Percentiles rank a stretch among this genome's conserved stretches.
Conservation (phyloP, 2,329 filamentous ascomycete genomes). For the Tolypocladium endophyticum region DNA sequence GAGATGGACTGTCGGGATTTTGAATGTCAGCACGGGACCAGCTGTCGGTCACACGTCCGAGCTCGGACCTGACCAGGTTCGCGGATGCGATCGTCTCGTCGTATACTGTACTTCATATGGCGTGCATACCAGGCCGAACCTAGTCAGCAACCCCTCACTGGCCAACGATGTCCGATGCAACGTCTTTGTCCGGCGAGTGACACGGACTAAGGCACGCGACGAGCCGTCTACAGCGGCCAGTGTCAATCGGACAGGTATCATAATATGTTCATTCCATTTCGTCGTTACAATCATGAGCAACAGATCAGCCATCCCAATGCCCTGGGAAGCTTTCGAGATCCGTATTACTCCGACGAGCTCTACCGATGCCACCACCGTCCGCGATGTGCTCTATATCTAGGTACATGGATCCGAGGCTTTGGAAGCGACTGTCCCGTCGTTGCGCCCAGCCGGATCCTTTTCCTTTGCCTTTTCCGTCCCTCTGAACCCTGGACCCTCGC, state of each 20-base stretch:
- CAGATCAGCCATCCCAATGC: slow-evolving; percentile 11
- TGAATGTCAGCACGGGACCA: background rate
- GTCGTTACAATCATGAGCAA: slow-evolving; percentile 19
- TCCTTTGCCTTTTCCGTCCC: background rate
- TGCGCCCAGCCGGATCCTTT: slow-evolving; percentile 2
- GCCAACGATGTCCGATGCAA: background rate
- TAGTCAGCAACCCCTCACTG: background rate
- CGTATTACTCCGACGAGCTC: slow-evolving; percentile 8
- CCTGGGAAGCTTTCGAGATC: slow-evolving; percentile 10
- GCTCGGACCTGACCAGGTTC: background rate
- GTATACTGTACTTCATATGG: background rate
- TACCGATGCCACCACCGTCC: slow-evolving; percentile 5
- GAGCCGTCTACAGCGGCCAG: background rate
- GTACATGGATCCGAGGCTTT: slow-evolving; percentile 7
- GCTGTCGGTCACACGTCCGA: background rate
- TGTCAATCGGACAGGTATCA: slow-evolving; percentile 4
- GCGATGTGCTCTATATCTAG: slow-evolving; percentile 9
- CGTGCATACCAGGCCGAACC: background rate
- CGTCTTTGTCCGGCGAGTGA: background rate
- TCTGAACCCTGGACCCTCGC: background rate
- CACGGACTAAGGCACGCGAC: background rate
- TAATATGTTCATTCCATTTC: slow-evolving; percentile 18
- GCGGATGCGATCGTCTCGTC: background rate
- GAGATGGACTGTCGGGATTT: background rate
- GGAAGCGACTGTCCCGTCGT: background rate